These are phyloP conservation scores for Tagetes patula DNA, from an alignment of 129 eudicot species.

Conservation along the genomic window DNA sequence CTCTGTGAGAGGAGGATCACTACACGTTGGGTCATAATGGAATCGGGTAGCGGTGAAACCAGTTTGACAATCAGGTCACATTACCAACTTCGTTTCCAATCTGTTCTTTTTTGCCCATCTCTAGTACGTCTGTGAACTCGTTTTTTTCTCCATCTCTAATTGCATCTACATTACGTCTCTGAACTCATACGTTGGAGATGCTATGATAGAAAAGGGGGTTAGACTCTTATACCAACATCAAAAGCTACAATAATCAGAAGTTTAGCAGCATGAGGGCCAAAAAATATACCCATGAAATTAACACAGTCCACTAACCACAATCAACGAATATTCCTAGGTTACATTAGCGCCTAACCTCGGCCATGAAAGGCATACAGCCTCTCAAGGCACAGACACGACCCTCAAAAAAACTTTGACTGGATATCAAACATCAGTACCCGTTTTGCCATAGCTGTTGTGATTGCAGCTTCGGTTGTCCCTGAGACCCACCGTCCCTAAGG, in stretches of 20 bases:
- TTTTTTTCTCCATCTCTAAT: no score
- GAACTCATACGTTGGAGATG: no score
- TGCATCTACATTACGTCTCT: no score
- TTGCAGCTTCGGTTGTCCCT: constrained; percentile 78
- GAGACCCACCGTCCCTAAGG: constrained; percentile 69
- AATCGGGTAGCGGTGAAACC: no score
- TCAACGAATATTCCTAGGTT: constrained; percentile 45
- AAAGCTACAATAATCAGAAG: constrained; percentile 12
- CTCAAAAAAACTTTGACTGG: constrained; percentile 43
- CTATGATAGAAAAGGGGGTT: constrained; percentile 23
- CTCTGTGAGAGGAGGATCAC: no score
- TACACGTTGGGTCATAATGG: no score
- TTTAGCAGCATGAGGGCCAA: constrained; percentile 15
- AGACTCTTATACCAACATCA: constrained; percentile 23
- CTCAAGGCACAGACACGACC: constrained; percentile 55
- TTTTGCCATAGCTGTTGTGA: constrained; percentile 88
- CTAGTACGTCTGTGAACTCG: no score
- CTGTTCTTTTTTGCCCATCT: no score
- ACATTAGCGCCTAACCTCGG: constrained; percentile 40
- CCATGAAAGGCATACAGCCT: constrained; percentile 45
- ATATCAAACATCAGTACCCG: constrained; percentile 52
- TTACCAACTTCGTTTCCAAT: no score
- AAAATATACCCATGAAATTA: constrained; percentile 23
- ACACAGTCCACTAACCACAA: constrained; percentile 30
- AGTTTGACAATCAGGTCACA: no score